Base-by-base conservation (phyloP, 805 yeast genomes). In the Tetrapisispora phaffii region DNA sequence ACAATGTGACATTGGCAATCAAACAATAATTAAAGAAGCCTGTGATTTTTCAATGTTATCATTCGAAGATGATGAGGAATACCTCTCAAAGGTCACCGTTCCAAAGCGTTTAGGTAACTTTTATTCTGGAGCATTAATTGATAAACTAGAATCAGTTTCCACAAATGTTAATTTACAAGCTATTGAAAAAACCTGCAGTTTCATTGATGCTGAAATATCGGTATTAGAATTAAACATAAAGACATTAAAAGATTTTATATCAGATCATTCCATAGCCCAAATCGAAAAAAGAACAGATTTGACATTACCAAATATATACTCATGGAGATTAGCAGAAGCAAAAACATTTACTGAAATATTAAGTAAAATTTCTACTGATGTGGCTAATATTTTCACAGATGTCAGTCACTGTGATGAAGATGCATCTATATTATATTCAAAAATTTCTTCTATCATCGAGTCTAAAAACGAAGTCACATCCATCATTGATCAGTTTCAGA, bases 251-350 rank as follows among this genome's bases (percentile, higher is more conserved):
- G 33, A 24, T 0, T 63, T 66, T 35, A 47, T 69, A n/a, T 41
- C 47, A n/a, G 70, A 68, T 39, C 72, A 69, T 41, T 40, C 59
- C 20, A 50, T 52, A 3, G 33, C 46, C 10, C 45, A 57, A 7
- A 50, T 63, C 7, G 45, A 34, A 7, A 23, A 44, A 3, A 66
- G 69, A 39, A 55, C 68, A 1, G 51, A 48, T 7, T 46, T 38
- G 2, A 55, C 70, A 0, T 31, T 67, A 1, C 51, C 54, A 15
- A 49, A 56, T 40, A 46, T 58, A 15, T 58, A 63, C 35, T 62
- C 67, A 9, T 70, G 74, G 74, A 65, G 71, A 52, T 44, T 70
- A 19, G 43, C 58, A 13, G 72, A 69, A 44, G 51, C 55, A 7
- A 16, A 26, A 0, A 42, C 41, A 4, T 35, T 65, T 7, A 26